Conservation (phyloP, 345 rosid species). For the Aegle marmelos region DNA sequence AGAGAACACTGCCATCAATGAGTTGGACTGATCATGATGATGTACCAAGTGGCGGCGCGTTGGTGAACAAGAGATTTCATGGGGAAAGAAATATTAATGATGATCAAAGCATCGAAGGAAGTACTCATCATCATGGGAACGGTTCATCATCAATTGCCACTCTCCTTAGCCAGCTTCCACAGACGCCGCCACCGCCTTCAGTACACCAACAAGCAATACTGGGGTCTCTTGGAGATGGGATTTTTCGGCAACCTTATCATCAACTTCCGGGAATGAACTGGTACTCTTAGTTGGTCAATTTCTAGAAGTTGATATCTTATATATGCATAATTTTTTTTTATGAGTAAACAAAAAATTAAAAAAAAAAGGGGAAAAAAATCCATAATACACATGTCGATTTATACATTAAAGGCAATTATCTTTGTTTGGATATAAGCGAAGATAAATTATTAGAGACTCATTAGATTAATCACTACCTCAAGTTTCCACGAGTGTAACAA, state of each 20-base stretch:
- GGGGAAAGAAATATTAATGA: slow-evolving; percentile 23
- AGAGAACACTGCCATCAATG: slow-evolving; percentile 56
- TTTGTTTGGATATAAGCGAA: slow-evolving; percentile 2
- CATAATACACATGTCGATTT: slow-evolving; percentile 20
- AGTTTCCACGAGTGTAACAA: slow-evolving; percentile 11
- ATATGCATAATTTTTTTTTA: neutral
- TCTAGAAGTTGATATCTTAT: slow-evolving; percentile 7
- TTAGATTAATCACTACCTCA: slow-evolving; percentile 7
- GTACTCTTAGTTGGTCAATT: slow-evolving; percentile 45
- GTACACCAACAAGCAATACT: slow-evolving; percentile 41
- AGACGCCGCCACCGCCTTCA: slow-evolving; percentile 29
- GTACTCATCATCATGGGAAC: slow-evolving; percentile 21
- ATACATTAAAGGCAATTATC: neutral
- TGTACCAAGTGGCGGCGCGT: slow-evolving; percentile 12
- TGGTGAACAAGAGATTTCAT: slow-evolving; percentile 54
- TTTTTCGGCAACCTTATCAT: slow-evolving; percentile 57
- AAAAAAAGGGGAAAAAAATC: too few species aligned
- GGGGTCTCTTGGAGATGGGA: slow-evolving; percentile 55
- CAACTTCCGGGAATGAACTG: slow-evolving; percentile 74
- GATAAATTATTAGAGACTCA: slow-evolving; percentile 16
- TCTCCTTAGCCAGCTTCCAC: slow-evolving; percentile 51
- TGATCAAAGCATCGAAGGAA: slow-evolving; percentile 26
- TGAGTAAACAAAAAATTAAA: neutral
- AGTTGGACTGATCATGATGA: slow-evolving; percentile 60
- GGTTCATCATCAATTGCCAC: slow-evolving; percentile 36